A percentile compares a stretch with the other conserved stretches of the same genome.
These are phyloP conservation scores for Coemansia sp. DNA, from an alignment of 192 early-diverging fungal genomes.

Conservation along the genomic window DNA sequence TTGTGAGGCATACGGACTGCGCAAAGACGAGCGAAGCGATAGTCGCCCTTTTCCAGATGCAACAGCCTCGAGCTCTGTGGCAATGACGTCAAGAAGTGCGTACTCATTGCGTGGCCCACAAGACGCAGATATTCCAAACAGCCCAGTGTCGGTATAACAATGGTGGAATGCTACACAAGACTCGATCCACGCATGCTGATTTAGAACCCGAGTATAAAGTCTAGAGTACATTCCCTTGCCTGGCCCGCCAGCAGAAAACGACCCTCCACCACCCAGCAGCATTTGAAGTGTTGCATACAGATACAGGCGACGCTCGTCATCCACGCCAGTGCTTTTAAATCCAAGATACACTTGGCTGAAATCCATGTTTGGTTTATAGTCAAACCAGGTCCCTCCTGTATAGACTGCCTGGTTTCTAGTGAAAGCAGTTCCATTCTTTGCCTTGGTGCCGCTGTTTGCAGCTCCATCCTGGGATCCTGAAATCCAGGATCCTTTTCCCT, in stretches of 20 bases:
- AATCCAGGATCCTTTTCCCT: not conserved
- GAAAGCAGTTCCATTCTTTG: not conserved
- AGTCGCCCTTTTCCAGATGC: constrained; percentile 35
- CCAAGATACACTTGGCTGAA: constrained; percentile 89
- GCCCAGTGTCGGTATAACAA: constrained; percentile 84
- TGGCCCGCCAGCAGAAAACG: constrained; percentile 96
- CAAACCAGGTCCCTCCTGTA: constrained; percentile 77
- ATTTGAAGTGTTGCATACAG: constrained; percentile 86
- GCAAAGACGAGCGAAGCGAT: constrained; percentile 26
- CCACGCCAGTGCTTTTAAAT: constrained; percentile 81
- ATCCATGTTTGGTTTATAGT: constrained; percentile 67
- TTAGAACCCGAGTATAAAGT: constrained; percentile 92
- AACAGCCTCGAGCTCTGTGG: constrained; percentile 77
- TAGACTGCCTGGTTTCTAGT: constrained; percentile 64
- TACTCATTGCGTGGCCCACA: constrained; percentile 77
- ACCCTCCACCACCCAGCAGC: constrained; percentile 93
- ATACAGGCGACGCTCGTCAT: constrained; percentile 79
- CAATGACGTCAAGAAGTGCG: constrained; percentile 77
- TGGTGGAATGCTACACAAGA: constrained; percentile 91
- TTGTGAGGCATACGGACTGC: constrained; percentile 38
- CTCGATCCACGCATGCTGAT: constrained; percentile 93
- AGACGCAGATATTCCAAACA: constrained; percentile 91
- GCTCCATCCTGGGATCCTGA: not conserved
- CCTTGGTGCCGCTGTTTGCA: constrained; percentile 19
- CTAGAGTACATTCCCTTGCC: constrained; percentile 99